Evolutionary conservation across 1,284 basidiomycete genomes (phyloP), one percentile per base, ranked within the genome.

Genomic region (Ustilago curta): DNA sequence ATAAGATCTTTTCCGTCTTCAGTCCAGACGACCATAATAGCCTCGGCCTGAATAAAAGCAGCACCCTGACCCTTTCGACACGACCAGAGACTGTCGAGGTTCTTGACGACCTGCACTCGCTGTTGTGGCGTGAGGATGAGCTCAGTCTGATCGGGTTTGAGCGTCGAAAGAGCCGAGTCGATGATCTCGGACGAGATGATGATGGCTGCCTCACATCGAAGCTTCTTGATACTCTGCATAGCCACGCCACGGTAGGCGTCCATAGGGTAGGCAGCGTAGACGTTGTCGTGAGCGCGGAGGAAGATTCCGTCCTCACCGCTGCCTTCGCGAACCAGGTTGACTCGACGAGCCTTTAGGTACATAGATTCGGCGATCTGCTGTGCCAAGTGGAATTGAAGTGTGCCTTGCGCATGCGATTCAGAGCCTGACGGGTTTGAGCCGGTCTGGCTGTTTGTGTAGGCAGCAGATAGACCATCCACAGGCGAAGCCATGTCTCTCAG

Each of bases 51-150:
- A 64, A 93, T 88, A 85, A 94, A 93, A n/a, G 92, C 91, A 21
- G 90, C 92, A 69, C 91, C 91, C 79, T 94, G 92, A 74, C 93
- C 91, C 85, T 92, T 92, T 79, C 92, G 90, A 2, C 91, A 92
- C 25, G 88, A 87, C 12, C 89, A 89, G 9, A 93, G 87, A 66
- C 89, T 87, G 53, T 84, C 82, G 78, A 93, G 90, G 25, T 87
- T 88, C 66, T 91, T 61, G 67, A 77, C 53, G 40, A 70, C 66
- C 54, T 79, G 77, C 4, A 79, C 61, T n/a, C 67, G 53, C 23
- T 77, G 60, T 14, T 59, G 54, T 12, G 77, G 52, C 18, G 70
- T 68, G 40, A 79, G 62, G 18, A 68, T 64, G 14, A 79, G 62
- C 63, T 79, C 67, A 19, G 49, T 60, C 25, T 76, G 62, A 12